phyloP scores from a whole-genome alignment of 169 alveolate species.

The Plasmodium billcollinsi region DNA sequence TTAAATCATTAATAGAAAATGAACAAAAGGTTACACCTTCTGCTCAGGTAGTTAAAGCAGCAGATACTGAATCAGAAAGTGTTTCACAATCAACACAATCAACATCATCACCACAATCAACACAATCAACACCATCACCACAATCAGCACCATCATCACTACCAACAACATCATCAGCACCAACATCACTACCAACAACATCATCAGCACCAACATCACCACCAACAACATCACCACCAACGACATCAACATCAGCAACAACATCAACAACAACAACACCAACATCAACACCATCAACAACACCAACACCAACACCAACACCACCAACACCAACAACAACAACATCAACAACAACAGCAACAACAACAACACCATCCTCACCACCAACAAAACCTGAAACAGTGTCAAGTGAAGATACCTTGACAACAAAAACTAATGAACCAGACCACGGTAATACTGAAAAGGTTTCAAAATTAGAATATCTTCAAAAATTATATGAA shows the following conservation, averaged over 20 bases:
- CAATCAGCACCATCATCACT: neutral
- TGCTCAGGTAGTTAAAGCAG: neutral
- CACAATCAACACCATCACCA: slow-evolving; percentile 1
- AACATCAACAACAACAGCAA: neutral
- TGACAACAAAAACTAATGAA: neutral
- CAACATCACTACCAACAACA: neutral
- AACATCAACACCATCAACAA: neutral
- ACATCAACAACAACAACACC: neutral
- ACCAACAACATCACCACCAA: neutral
- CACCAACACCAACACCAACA: slow-evolving; percentile 4
- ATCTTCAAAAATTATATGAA: neutral
- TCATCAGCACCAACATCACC: neutral
- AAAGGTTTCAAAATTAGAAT: neutral
- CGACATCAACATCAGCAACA: neutral
- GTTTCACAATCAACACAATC: neutral
- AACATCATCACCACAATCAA: neutral
- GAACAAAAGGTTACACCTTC: neutral
- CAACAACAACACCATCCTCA: neutral
- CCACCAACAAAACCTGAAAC: neutral
- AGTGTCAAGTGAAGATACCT: neutral
- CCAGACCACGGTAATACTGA: neutral
- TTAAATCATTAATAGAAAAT: slow-evolving; percentile 3
- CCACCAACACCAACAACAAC: neutral
- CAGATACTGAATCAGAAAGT: neutral
- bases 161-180: slow-evolving; percentile 1